phyloP scores from a whole-genome alignment of 805 yeast genomes.

The Clavispora fructus region DNA sequence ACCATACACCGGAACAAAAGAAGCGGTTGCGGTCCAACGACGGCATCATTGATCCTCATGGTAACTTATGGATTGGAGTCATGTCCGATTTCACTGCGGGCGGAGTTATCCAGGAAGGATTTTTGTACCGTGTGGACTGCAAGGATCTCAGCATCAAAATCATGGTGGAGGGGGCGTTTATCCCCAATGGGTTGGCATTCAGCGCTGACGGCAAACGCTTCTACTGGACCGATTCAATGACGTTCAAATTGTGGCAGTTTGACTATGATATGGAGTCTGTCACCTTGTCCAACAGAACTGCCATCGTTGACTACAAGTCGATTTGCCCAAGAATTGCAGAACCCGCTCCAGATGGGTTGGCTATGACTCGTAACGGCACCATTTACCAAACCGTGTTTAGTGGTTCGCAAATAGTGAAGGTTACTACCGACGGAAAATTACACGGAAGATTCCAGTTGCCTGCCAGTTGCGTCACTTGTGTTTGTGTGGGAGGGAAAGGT shows the following conservation, averaged over 20 bases:
- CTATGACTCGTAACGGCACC: constrained; percentile 49
- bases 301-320: constrained; percentile 17
- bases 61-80: constrained; percentile 75
- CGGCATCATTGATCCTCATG: constrained; percentile 73
- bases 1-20: constrained; percentile 20
- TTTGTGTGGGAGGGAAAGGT: constrained; percentile 52
- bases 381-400: constrained; percentile 68
- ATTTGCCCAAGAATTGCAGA: constrained; percentile 22
- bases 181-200: constrained; percentile 64
- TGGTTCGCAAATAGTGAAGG: constrained; percentile 50
- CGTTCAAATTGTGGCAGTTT: constrained; percentile 29
- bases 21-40: constrained; percentile 57
- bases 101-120: constrained; percentile 47
- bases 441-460: constrained; percentile 54
- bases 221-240: constrained; percentile 39
- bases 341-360: constrained; percentile 76
- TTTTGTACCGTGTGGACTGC: constrained; percentile 29
- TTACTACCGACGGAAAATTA: constrained; percentile 45
- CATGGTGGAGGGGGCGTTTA: constrained; percentile 32
- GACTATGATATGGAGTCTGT: constrained; percentile 30
- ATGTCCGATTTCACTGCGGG: constrained; percentile 55
- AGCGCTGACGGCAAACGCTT: constrained; percentile 22
- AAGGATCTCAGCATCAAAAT: constrained; percentile 25
- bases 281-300: constrained; percentile 23
- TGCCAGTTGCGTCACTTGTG: constrained; percentile 57